Evolutionary conservation across 2,329 filamentous ascomycete species (phyloP).

Genomic region (Anthostomella pinea): DNA sequence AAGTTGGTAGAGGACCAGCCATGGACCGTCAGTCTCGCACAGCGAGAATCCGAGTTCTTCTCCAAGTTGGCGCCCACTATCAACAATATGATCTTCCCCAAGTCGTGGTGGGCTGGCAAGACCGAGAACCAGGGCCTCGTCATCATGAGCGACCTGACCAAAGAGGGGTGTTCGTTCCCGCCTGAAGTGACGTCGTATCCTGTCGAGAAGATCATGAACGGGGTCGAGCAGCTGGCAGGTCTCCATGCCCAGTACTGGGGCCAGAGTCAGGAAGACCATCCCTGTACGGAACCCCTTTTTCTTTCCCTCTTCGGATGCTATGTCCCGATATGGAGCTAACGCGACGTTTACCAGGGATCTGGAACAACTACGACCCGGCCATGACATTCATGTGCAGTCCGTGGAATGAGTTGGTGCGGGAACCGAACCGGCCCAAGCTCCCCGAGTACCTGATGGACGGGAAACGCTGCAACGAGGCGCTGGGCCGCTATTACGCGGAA

Average conservation of each 20-base stretch:
- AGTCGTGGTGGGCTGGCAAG: constrained; percentile 36
- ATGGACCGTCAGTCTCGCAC: constrained; percentile 29
- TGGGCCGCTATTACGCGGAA: constrained; percentile 35
- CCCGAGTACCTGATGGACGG: constrained; percentile 38
- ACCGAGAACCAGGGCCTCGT: constrained; percentile 36
- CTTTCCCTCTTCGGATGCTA: background rate
- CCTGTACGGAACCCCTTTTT: constrained; percentile 15
- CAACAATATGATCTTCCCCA: constrained; percentile 32
- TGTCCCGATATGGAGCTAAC: background rate
- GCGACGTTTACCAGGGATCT: constrained; percentile 24
- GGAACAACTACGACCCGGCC: constrained; percentile 37
- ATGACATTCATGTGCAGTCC: constrained; percentile 32
- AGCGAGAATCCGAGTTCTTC: constrained; percentile 39
- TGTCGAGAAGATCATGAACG: constrained; percentile 32
- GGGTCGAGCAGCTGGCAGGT: constrained; percentile 38
- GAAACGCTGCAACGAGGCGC: constrained; percentile 32
- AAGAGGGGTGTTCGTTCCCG: constrained; percentile 34
- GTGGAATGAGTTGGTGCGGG: constrained; percentile 32
- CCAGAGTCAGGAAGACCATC: constrained; percentile 20
- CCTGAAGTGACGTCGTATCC: constrained; percentile 31
- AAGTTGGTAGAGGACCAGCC: constrained; percentile 32
- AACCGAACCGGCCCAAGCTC: constrained; percentile 30
- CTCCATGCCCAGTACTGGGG: constrained; percentile 41
- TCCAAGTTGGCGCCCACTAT: constrained; percentile 32
- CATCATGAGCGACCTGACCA: constrained; percentile 36